These are phyloP conservation scores for Prunus campanulata DNA, from an alignment of 306 rosid genomes.

Conservation along the genomic window DNA sequence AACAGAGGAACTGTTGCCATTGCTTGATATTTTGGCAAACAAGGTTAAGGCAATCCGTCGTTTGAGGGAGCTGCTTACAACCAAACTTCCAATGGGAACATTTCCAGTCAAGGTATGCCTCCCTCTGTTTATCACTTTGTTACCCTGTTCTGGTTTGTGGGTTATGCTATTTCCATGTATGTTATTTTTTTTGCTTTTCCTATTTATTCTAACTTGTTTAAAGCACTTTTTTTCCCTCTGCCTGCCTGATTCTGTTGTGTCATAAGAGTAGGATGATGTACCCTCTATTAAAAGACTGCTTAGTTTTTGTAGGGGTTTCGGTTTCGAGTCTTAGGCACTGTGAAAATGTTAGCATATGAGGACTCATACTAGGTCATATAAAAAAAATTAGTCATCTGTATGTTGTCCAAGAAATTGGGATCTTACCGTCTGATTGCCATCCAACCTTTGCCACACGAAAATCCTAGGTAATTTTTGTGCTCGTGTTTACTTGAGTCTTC, in stretches of 20 bases:
- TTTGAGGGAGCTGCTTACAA: constrained; percentile 93
- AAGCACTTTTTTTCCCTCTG: neutral
- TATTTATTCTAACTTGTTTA: neutral
- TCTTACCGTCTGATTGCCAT: neutral
- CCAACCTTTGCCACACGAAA: neutral
- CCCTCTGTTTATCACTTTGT: constrained; percentile 10
- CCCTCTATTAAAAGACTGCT: neutral
- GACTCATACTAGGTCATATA: neutral
- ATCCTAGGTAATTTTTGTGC: neutral
- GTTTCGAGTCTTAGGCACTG: neutral
- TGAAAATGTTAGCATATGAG: neutral
- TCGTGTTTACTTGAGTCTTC: neutral
- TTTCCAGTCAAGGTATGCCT: constrained; percentile 93
- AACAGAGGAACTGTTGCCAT: constrained; percentile 82
- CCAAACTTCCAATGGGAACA: constrained; percentile 94
- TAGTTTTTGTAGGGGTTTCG: neutral
- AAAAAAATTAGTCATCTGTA: neutral
- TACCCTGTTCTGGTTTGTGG: neutral
- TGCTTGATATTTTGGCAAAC: constrained; percentile 94
- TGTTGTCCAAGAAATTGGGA: neutral
- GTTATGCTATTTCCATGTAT: neutral
- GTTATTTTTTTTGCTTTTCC: neutral
- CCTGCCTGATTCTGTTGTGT: neutral
- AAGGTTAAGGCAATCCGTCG: constrained; percentile 99
- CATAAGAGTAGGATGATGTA: neutral